These are phyloP conservation scores for Punica granatum DNA, from an alignment of 345 rosid species.

Conservation along the genomic window DNA sequence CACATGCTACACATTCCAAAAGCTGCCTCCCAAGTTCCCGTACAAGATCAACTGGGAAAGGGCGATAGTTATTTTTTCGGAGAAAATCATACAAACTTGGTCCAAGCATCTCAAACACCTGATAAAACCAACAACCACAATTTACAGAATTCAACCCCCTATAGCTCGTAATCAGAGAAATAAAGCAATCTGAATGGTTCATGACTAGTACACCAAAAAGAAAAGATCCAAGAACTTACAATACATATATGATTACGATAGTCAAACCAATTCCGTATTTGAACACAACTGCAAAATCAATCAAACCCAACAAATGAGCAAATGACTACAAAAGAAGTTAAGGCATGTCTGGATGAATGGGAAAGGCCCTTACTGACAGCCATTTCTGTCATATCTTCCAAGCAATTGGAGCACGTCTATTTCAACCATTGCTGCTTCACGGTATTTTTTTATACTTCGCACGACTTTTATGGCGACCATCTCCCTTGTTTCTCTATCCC, in stretches of 20 bases:
- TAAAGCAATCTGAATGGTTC: neutral
- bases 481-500: constrained; percentile 57
- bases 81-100: constrained; percentile 75
- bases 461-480: constrained; percentile 68
- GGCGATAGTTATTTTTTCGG: constrained; percentile 57
- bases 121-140: constrained; percentile 17
- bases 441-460: constrained; percentile 51
- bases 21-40: constrained; percentile 70
- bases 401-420: constrained; percentile 57
- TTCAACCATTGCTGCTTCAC: constrained; percentile 65
- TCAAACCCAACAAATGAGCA: constrained; percentile 20
- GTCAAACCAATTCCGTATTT: constrained; percentile 57
- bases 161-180: neutral
- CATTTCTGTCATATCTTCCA: constrained; percentile 43
- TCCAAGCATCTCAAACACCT: constrained; percentile 86
- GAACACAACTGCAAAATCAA: constrained; percentile 52
- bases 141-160: neutral
- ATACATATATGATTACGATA: constrained; percentile 61
- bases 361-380: constrained; percentile 37
- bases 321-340: constrained; percentile 6
- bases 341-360: neutral
- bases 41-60: constrained; percentile 67
- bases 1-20: constrained; percentile 79
- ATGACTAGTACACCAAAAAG: neutral
- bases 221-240: constrained; percentile 34